These are phyloP conservation scores for Ophiocordyceps australis DNA, from an alignment of 2,329 filamentous ascomycete species.

Conservation along the genomic window DNA sequence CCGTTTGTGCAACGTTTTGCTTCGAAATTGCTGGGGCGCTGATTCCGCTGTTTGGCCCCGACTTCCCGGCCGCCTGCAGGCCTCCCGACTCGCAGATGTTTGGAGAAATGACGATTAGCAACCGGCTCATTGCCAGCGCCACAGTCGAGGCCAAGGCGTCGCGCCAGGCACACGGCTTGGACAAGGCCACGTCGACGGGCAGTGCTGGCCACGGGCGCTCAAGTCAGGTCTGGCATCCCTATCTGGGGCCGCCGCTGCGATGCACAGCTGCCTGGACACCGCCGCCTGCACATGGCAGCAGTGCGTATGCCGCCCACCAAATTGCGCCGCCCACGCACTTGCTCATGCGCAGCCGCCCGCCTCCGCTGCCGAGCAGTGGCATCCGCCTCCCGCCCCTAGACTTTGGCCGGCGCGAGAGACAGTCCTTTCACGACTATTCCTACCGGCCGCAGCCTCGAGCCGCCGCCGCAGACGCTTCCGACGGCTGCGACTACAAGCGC, in stretches of 20 bases:
- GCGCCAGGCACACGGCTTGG: constrained; percentile 1
- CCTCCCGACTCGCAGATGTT: constrained; percentile 44
- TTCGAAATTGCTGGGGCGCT: constrained; percentile 66
- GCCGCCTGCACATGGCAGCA: no score
- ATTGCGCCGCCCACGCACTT: no score
- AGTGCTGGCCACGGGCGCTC: no score
- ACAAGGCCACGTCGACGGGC: no score
- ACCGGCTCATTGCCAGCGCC: constrained; percentile 31
- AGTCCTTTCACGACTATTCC: background rate
- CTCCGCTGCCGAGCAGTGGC: no score
- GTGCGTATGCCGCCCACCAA: no score
- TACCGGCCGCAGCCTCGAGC: no score
- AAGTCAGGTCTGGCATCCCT: no score
- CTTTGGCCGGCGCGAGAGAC: no score
- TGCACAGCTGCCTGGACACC: no score
- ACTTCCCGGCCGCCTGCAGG: constrained; percentile 59
- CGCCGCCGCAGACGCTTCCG: background rate
- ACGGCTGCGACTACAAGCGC: background rate
- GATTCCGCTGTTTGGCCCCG: constrained; percentile 75
- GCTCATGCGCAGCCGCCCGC: no score
- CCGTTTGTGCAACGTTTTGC: constrained; percentile 81
- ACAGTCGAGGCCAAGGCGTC: constrained; percentile 21
- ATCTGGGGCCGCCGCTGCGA: no score
- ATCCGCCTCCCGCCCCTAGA: background rate
- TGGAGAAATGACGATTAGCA: constrained; percentile 47